Base-by-base conservation (phyloP, 495 filamentous ascomycete species). In the Aspergillus biplanus region DNA sequence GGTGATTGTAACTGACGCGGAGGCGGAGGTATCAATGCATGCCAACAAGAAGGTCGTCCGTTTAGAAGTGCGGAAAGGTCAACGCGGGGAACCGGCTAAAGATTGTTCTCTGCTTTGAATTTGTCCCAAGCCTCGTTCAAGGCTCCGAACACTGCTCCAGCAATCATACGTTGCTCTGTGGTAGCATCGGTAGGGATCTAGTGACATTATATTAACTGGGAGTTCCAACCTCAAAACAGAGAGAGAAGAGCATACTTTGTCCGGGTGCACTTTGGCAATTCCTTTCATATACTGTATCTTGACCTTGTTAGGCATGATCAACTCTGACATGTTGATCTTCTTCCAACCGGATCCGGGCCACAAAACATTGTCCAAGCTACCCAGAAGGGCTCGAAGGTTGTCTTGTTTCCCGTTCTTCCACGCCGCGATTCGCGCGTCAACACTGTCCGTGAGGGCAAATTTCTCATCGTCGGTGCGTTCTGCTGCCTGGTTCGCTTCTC, bases 201-300 rank as follows among this genome's bases (percentile, higher is more conserved):
- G 42, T 47, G 12, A 13, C 37, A 31, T 6, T 52, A 58, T 44
- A 56, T 69, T 54, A 53, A 13, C 6, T 44, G 46, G 56, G 6
- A 31, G 44, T 50, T 34, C 4, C 42, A 50, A 33, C 31, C 11
- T 15, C 7, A 37, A 49, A 37, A 7, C 18, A 53, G 11, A n/a
- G 52, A 65, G 55, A 33, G 21, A 35, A 59, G 59, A 64, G 79
- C 86, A 73, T 80, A 97, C 95, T 89, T 99, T 99, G 73, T 99
- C 95, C 63, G 95, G 95, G 83, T 99, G 95, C 65, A 95, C 93
- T 84, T 97, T 98, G 6, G 87, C 90, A 87, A 99, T 97, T 6
- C 92, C 95, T 85, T 96, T 97, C 95, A 99, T 98, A 70, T 99
- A 99, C 59, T 90, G 84, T 58, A 98, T 86, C 86, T 99, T 99